These are phyloP conservation scores for Fusarium siculi DNA, from an alignment of 2,329 filamentous ascomycete genomes.

Conservation along the genomic window DNA sequence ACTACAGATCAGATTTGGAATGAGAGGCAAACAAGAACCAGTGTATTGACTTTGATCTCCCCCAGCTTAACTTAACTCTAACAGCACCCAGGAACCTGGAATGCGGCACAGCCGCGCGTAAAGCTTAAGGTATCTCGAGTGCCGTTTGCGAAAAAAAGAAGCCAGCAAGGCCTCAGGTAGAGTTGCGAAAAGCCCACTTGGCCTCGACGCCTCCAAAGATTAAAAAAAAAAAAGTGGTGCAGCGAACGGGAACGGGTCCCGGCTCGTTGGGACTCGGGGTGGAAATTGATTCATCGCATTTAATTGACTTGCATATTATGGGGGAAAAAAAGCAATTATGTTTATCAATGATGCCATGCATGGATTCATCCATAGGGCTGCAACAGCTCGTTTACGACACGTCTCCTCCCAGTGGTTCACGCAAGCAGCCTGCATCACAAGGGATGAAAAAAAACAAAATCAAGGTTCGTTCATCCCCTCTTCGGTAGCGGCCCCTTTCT, in stretches of 20 bases:
- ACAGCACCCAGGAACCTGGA: slow-evolving; percentile 2
- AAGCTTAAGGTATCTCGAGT: neutral
- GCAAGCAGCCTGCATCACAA: neutral
- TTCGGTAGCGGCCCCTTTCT: slow-evolving; percentile 3
- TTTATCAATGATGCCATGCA: neutral
- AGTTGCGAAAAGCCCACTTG: neutral
- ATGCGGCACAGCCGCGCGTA: slow-evolving; percentile 3
- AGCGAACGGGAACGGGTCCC: slow-evolving; percentile 6
- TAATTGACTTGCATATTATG: neutral
- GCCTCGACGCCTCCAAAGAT: slow-evolving; percentile 8
- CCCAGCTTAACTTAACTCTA: neutral
- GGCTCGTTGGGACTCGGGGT: slow-evolving; percentile 10
- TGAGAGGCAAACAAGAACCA: neutral
- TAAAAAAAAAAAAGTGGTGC: slow-evolving; percentile 23
- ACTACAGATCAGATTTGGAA: slow-evolving; percentile 4
- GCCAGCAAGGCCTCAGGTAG: neutral
- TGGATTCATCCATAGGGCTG: slow-evolving; percentile 3
- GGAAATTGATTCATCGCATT: slow-evolving; percentile 17
- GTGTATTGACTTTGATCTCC: neutral
- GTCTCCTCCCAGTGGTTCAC: neutral
- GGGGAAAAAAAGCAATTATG: slow-evolving; percentile 1
- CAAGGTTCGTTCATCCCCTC: neutral
- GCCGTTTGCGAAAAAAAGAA: slow-evolving; percentile 16
- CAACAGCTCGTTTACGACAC: neutral
- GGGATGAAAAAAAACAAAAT: neutral